A percentile compares a stretch with the other conserved stretches of the same genome.
Evolutionary conservation across 2,329 filamentous ascomycete genomes (phyloP).

Genomic region (Chaetoscypha palmicola): DNA sequence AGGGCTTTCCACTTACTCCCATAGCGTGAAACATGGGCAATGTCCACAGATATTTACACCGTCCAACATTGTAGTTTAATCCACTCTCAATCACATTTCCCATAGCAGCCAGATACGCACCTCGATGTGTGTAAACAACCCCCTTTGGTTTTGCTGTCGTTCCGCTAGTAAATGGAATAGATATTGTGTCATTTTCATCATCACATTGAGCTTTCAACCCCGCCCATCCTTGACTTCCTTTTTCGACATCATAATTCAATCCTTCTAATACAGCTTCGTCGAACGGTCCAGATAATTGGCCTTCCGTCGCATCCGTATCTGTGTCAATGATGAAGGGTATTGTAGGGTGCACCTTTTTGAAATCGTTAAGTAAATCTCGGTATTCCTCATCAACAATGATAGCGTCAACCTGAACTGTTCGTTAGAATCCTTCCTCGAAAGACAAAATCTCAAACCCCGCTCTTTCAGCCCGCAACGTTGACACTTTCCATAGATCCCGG

Average conservation of each 20-base stretch:
- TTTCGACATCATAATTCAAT: slow-evolving; percentile 60
- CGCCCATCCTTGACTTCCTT: slow-evolving; percentile 65
- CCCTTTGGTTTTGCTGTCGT: slow-evolving; percentile 91
- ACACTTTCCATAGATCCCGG: not conserved
- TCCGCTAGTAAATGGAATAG: slow-evolving; percentile 88
- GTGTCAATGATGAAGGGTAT: slow-evolving; percentile 70
- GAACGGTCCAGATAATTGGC: slow-evolving; percentile 69
- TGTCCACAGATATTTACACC: slow-evolving; percentile 84
- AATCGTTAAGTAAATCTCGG: slow-evolving; percentile 59
- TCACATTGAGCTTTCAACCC: slow-evolving; percentile 59
- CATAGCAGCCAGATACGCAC: slow-evolving; percentile 76
- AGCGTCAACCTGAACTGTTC: slow-evolving; percentile 51
- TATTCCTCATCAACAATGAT: slow-evolving; percentile 87
- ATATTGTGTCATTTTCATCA: slow-evolving; percentile 75
- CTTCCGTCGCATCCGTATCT: slow-evolving; percentile 73
- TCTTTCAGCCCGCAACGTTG: not conserved
- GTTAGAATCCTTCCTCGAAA: not conserved
- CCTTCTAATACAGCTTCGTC: slow-evolving; percentile 80
- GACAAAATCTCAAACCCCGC: not conserved
- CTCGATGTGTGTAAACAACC: slow-evolving; percentile 84
- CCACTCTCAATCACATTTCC: slow-evolving; percentile 86
- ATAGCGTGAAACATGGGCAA: slow-evolving; percentile 76
- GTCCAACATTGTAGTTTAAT: slow-evolving; percentile 61
- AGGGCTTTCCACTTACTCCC: slow-evolving; percentile 32
- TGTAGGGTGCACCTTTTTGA: slow-evolving; percentile 50